phyloP scores from a whole-genome alignment of 140 eudicot genomes.

The Anethum foeniculum region DNA sequence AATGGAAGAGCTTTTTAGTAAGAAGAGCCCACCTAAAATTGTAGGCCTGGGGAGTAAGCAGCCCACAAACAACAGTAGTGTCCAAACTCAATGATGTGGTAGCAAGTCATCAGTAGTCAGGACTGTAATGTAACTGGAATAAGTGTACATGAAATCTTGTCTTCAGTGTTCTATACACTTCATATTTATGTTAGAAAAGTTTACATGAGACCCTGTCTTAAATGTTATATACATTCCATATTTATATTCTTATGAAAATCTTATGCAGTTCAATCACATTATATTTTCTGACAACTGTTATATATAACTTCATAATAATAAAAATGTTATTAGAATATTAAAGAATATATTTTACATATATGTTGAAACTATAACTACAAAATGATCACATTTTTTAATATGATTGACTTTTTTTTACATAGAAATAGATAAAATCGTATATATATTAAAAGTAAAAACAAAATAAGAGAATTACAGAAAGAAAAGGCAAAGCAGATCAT shows the following conservation, averaged over 20 bases:
- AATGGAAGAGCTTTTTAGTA: slow-evolving; percentile 50
- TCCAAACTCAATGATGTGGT: neutral
- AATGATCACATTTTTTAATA: too few relatives aligned
- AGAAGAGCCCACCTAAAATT: slow-evolving; percentile 3
- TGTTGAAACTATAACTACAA: too few relatives aligned
- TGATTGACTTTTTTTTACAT: too few relatives aligned
- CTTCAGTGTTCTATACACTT: neutral
- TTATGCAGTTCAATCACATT: too few relatives aligned
- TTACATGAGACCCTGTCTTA: neutral
- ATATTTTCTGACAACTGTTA: too few relatives aligned
- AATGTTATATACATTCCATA: too few relatives aligned
- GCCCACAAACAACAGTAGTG: neutral
- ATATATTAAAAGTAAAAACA: neutral
- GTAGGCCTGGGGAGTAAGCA: neutral
- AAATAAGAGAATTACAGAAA: too few relatives aligned
- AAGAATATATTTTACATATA: too few relatives aligned
- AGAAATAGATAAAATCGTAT: neutral
- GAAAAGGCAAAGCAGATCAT: neutral
- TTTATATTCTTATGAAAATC: too few relatives aligned
- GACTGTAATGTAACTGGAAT: neutral
- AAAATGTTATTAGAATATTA: too few relatives aligned
- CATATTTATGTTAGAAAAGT: neutral
- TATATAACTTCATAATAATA: too few relatives aligned
- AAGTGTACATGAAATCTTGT: neutral
- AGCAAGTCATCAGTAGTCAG: neutral